A percentile compares a stretch with the other conserved stretches of the same genome.
Evolutionary conservation across 345 rosid species (phyloP).

Genomic region (Mallotus nudiflorus): DNA sequence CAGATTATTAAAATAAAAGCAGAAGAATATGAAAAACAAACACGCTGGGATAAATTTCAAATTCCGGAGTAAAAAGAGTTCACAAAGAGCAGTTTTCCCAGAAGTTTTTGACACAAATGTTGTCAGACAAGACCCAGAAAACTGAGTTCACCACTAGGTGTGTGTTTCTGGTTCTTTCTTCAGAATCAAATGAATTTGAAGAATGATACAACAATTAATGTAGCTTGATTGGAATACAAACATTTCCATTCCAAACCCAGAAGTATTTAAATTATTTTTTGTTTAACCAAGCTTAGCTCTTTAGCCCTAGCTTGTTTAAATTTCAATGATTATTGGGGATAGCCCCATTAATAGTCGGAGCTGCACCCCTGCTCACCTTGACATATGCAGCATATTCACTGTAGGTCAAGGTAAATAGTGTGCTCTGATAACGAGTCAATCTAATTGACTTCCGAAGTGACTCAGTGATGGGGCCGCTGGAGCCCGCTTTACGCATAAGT

Average conservation of each 20-base stretch:
- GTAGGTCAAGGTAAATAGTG: conserved; percentile 73
- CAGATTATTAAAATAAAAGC: not conserved
- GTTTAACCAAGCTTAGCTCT: conserved; percentile 30
- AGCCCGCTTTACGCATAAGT: conserved; percentile 89
- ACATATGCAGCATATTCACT: conserved; percentile 75
- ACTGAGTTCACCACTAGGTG: not conserved
- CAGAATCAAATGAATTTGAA: conserved; percentile 56
- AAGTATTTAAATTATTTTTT: not conserved
- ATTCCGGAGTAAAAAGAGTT: not conserved
- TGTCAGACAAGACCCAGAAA: not conserved
- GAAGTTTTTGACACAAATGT: conserved; percentile 2
- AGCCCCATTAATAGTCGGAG: conserved; percentile 56
- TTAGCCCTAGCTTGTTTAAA: conserved; percentile 30
- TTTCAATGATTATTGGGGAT: conserved; percentile 39
- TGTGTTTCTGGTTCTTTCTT: conserved; percentile 18
- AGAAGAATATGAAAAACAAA: not conserved
- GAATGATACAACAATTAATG: conserved; percentile 31
- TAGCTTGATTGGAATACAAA: conserved; percentile 31
- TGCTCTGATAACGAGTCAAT: conserved; percentile 95
- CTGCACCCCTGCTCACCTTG: conserved; percentile 63
- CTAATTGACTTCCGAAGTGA: conserved; percentile 58
- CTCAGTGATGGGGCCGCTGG: conserved; percentile 60
- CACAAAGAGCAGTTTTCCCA: too few relatives aligned
- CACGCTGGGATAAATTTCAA: not conserved
- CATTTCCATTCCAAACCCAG: conserved; percentile 32